A percentile compares a stretch with the other conserved stretches of the same genome.
Conservation (phyloP, 176 grass and related monocot genomes). For the Carex scoparia region DNA sequence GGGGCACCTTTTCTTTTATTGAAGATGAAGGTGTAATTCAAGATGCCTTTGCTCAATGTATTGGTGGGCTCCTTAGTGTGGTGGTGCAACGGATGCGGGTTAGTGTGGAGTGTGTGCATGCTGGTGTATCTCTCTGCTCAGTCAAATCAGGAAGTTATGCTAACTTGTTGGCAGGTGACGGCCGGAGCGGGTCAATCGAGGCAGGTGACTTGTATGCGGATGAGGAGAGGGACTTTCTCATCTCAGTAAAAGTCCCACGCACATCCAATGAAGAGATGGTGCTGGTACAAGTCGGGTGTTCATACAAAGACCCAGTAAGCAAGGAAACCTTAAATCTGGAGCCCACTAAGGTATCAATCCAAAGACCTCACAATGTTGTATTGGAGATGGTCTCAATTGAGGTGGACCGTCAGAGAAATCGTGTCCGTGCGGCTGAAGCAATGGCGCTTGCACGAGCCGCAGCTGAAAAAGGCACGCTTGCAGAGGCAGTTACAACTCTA, state of each 20-base stretch:
- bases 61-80: slow-evolving; percentile 88
- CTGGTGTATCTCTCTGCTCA: slow-evolving; percentile 50
- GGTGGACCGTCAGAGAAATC: slow-evolving; percentile 80
- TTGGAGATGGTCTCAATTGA: slow-evolving; percentile 50
- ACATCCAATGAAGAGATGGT: slow-evolving; percentile 33
- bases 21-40: slow-evolving; percentile 89
- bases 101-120: slow-evolving; percentile 49
- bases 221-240: slow-evolving; percentile 81
- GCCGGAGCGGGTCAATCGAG: slow-evolving; percentile 48
- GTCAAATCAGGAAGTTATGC: slow-evolving; percentile 81
- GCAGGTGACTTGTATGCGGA: slow-evolving; percentile 80
- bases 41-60: slow-evolving; percentile 98
- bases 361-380: slow-evolving; percentile 25
- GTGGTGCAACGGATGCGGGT: slow-evolving; percentile 61
- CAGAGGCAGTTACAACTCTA: slow-evolving; percentile 61
- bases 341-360: slow-evolving; percentile 49
- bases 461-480: slow-evolving; percentile 64
- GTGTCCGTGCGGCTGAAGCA: slow-evolving; percentile 49
- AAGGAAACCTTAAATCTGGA: slow-evolving; percentile 50
- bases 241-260: slow-evolving; percentile 46
- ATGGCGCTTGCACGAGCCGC: slow-evolving; percentile 53
- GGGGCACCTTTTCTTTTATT: slow-evolving; percentile 96
- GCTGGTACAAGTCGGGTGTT: slow-evolving; percentile 55
- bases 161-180: slow-evolving; percentile 55
- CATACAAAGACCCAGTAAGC: slow-evolving; percentile 63